These are phyloP conservation scores for Yarrowia phangngaensis DNA, from an alignment of 805 yeast species.

Conservation along the genomic window DNA sequence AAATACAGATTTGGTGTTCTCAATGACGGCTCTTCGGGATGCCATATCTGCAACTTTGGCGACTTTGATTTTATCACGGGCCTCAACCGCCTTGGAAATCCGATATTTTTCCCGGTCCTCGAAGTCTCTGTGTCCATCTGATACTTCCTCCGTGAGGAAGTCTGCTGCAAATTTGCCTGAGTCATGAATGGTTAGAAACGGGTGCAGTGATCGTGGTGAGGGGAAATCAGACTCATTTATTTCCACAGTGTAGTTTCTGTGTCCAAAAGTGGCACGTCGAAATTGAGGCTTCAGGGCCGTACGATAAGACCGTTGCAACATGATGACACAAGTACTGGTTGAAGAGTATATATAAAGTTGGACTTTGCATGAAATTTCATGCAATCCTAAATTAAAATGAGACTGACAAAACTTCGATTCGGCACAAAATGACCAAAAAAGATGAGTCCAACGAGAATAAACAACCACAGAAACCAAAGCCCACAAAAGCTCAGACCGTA, in stretches of 20 bases:
- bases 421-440: background rate
- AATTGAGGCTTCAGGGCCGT: too few relatives aligned
- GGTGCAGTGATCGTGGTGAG: conserved; percentile 5
- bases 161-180: background rate
- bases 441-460: background rate
- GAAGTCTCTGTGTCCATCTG: conserved; percentile 5
- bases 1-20: too few relatives aligned
- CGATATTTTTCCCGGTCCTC: conserved; percentile 6
- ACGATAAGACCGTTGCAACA: too few relatives aligned
- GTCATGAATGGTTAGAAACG: conserved; percentile 6
- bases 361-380: too few relatives aligned
- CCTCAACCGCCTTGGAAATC: background rate
- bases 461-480: conserved; percentile 5
- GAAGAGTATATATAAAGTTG: too few relatives aligned
- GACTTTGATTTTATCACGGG: too few relatives aligned
- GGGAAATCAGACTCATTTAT: too few relatives aligned
- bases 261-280: too few relatives aligned
- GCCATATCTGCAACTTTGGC: too few relatives aligned
- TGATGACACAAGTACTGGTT: too few relatives aligned
- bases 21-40: too few relatives aligned
- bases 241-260: too few relatives aligned
- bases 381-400: background rate
- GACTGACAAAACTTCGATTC: background rate
- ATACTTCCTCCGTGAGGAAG: conserved; percentile 3
- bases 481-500: conserved; percentile 11